Percentiles rank a stretch among this genome's conserved stretches.
Conservation (phyloP, 1,284 basidiomycete species). For the Farysia itapuensis region DNA sequence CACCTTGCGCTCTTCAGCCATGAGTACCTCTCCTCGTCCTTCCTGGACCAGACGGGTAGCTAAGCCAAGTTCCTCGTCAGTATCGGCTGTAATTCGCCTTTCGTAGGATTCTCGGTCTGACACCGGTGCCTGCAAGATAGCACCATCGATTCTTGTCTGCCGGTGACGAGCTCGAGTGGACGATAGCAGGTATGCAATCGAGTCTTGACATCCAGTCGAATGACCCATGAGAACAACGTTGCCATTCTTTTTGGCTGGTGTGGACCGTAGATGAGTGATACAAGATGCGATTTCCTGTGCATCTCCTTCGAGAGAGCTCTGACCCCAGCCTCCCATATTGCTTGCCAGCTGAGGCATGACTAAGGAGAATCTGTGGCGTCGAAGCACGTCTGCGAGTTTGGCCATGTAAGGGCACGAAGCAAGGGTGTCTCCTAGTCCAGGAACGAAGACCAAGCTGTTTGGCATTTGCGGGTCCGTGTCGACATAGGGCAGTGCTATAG, state of each 20-base stretch:
- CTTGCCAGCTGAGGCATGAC: slow-evolving; percentile 46
- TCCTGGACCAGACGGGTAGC: slow-evolving; percentile 11
- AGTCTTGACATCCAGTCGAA: slow-evolving; percentile 55
- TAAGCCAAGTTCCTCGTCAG: slow-evolving; percentile 10
- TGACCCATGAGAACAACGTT: slow-evolving; percentile 54
- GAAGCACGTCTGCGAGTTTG: slow-evolving; percentile 15
- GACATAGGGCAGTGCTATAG: slow-evolving; percentile 41
- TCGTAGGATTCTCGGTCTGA: slow-evolving; percentile 52
- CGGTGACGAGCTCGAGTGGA: not conserved
- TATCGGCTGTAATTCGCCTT: slow-evolving; percentile 1
- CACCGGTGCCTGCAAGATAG: slow-evolving; percentile 54
- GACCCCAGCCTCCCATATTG: slow-evolving; percentile 50
- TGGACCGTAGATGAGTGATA: slow-evolving; percentile 23
- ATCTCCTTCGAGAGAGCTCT: slow-evolving; percentile 49
- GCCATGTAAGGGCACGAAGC: slow-evolving; percentile 47
- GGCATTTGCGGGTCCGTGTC: slow-evolving; percentile 33
- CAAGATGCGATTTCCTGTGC: slow-evolving; percentile 45
- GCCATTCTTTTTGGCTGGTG: slow-evolving; percentile 9
- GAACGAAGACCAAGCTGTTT: slow-evolving; percentile 43
- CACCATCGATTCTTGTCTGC: slow-evolving; percentile 30
- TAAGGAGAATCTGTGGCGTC: slow-evolving; percentile 29
- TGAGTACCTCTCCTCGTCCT: slow-evolving; percentile 8
- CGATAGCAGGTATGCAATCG: slow-evolving; percentile 37
- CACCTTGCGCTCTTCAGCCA: slow-evolving; percentile 7
- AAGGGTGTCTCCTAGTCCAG: slow-evolving; percentile 51